Base-by-base conservation (phyloP, 106 monocot species). In the Gastrodia elata region DNA sequence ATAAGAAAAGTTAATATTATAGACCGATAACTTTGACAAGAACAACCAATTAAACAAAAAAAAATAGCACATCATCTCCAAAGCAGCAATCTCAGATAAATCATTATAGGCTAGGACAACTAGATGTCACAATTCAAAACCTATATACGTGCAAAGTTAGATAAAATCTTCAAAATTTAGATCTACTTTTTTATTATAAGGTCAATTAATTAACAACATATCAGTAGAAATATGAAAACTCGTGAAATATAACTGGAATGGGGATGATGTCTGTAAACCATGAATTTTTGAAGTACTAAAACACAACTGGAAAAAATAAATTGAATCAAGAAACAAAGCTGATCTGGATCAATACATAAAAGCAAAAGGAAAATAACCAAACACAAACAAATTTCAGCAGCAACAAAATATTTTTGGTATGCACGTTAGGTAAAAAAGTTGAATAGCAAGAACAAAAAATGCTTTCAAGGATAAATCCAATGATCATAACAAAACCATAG, bases 11-110 rank as follows among this genome's bases (percentile, higher is more conserved):
- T 39, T 32, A 69, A 40, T 38, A 40, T 25, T 43, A 69, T 6
- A 40, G 38, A 4, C 4, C 40, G 25, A 39, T 24, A 69, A 69
- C 4, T 69, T 40, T 25, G 61, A 46, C 9, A 72, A 35, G 6
- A 43, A 55, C 27, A 73, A 80, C 38, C 27, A 46, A 57, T 56
- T 33, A 48, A 61, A 61, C 11, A 61, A 61, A 32, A 32, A 32
- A 61, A 61, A 61, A 61, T 0, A 32, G 27, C 30, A 32, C 61
- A 32, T 32, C 61, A 27, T 30, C 13, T 14, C 32, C 10, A 61
- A 61, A 61, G 61, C 61, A 32, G 6, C 32, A 28, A 32, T 14
- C 7, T 61, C 32, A 61, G 61, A 11, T 11, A 61, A 61, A 61
- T 24, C 22, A 11, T 32, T 32, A 32, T 32, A 32, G 32, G 61